Base-by-base conservation (phyloP, 768 basidiomycete genomes). In the Suillus cothurnatus region DNA sequence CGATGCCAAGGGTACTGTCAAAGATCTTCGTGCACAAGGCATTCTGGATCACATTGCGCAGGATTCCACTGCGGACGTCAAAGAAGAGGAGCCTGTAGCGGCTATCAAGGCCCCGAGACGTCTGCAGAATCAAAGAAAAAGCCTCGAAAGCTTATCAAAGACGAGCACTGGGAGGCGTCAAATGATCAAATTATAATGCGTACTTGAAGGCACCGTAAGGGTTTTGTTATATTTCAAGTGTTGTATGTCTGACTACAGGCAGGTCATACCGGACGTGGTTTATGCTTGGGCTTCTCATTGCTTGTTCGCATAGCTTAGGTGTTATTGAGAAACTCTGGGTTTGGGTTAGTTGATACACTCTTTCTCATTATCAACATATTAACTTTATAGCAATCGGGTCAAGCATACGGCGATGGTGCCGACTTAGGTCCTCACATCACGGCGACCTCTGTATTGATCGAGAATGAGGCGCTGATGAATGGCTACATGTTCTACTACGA, bases 111-210 rank as follows among this genome's bases (percentile, higher is more conserved):
- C 6, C 21, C 34, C 68, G 28, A 38, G 7, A n/a, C 39, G 4
- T 5, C 63, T 32, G 63, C 7, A 8, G 60, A 62, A 62, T 8
- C 32, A 19, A 64, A 38, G 41, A 93, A 88, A 77, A 91, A 87
- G 67, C 89, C 91, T 0, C 78, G 88, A 34, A 91, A 92, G 70
- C 77, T 94, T 14, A 76, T 94, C 64, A 88, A 93, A 72, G 93
- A 94, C 56, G 93, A 95, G 72, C 89, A 93, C 64, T 75, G 93
- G 95, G 94, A 0, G 87, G 89, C 43, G 94, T 96, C 36, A 93
- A 92, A 71, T 94, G 92, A 90, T 76, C 78, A 2, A 82, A 88
- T 36, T 89, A 89, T 64, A 84, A 86, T 15, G 80, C 85, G 8
- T 93, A 95, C 71, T 72, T 32, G 32, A 32, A 7, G 32, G 34